Conservation (phyloP, 2,329 filamentous ascomycete species). For the Nemania abortiva region DNA sequence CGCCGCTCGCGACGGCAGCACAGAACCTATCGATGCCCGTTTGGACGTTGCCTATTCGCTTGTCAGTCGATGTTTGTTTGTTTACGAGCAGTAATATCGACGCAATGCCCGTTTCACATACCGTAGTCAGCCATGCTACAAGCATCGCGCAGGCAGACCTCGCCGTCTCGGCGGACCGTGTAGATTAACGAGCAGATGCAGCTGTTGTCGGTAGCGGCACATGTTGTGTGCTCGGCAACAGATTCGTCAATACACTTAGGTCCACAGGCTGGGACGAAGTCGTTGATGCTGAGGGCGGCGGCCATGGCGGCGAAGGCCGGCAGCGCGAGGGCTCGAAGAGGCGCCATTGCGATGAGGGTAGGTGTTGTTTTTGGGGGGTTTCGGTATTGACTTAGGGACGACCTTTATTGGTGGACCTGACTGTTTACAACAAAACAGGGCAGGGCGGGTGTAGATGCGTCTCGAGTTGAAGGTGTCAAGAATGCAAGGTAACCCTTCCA, state of each 20-base stretch:
- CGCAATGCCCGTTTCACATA: slow-evolving; percentile 33
- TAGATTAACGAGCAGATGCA: slow-evolving; percentile 48
- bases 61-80: slow-evolving; percentile 16
- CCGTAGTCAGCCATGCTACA: slow-evolving; percentile 48
- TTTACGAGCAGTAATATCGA: background rate
- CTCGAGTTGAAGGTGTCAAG: background rate
- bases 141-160: slow-evolving; percentile 46
- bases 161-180: slow-evolving; percentile 48
- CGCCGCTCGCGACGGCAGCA: slow-evolving; percentile 39
- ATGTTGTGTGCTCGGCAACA: slow-evolving; percentile 46
- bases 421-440: background rate
- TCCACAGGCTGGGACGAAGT: slow-evolving; percentile 47
- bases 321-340: slow-evolving; percentile 44
- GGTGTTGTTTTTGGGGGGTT: background rate
- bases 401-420: background rate
- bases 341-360: slow-evolving; percentile 44
- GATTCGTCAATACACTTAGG: slow-evolving; percentile 44
- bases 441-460: slow-evolving; percentile 1
- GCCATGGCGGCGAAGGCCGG: slow-evolving; percentile 45
- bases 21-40: slow-evolving; percentile 48
- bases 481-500: slow-evolving; percentile 16
- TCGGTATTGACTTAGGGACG: too few species aligned
- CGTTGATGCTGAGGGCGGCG: slow-evolving; percentile 45
- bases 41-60: slow-evolving; percentile 44
- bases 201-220: slow-evolving; percentile 43